Base-by-base conservation (phyloP, 257 asterid genomes). In the Apocynum venetum region DNA sequence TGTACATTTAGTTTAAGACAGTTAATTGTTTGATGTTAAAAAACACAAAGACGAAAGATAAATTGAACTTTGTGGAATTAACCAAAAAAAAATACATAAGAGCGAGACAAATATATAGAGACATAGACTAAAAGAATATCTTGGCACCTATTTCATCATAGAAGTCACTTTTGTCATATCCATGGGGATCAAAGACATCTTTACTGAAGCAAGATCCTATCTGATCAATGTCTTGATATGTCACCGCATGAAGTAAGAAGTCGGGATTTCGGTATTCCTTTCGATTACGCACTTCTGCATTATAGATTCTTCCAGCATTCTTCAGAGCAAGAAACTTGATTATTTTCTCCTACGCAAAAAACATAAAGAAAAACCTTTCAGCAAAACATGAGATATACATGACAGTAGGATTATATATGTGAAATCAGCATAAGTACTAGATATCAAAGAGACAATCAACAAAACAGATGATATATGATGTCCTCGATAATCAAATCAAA, bases 121-220 rank as follows among this genome's bases (percentile, higher is more conserved):
- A 40, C 63, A 76, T 44, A 40, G 69, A 75, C 68, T 72, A 75
- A 48, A 76, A 46, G 79, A 48, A 59, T 31, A 61, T 53, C 43
- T 76, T 47, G 82, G 71, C 48, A 93, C 98, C 99, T 88, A 96
- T 79, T 87, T 88, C 99, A 84, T 93, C 97, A 76, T 85, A 96
- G 89, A 91, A 96, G 86, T 96, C 98, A 61, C 92, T 90, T 84
- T 84, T 85, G 82, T 90, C 97, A 60, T 93, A 96, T 88, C 99
- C 99, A 86, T 90, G 98, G 59, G 99, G 98, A 82, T 93, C 97
- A 84, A 93, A 96, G 46, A 96, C 97, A 78, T 96, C 97, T 82
- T 89, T 96, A 75, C 81, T 85, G 89, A 93, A 96, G 89, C 97
- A 93, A 71, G 99, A 90, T 73, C 98, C 98, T 75, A 96, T 90